phyloP scores from a whole-genome alignment of 129 eudicot genomes.

The Artemisia annua region DNA sequence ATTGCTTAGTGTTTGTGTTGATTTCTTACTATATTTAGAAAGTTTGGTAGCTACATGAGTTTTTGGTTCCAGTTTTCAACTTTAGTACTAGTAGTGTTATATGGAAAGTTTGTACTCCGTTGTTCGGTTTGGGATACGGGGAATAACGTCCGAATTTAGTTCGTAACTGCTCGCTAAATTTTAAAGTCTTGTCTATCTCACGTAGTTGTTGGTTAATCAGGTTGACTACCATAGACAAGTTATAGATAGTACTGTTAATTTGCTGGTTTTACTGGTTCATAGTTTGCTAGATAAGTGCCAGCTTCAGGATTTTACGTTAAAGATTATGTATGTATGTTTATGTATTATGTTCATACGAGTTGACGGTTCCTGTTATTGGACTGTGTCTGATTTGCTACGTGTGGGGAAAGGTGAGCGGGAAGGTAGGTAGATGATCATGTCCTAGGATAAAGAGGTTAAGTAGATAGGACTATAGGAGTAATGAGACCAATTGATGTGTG shows the following conservation, averaged over 20 bases:
- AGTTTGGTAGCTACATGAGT: background rate
- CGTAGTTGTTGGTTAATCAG: background rate
- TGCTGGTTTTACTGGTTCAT: conserved; percentile 12
- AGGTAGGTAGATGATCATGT: conserved; percentile 2
- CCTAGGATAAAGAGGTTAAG: conserved; percentile 1
- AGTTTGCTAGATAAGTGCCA: background rate
- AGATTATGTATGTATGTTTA: conserved; percentile 19
- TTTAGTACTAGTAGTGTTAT: conserved; percentile 5
- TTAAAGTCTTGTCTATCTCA: background rate
- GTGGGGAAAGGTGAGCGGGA: background rate
- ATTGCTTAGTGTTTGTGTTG: conserved; percentile 13
- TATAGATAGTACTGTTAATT: background rate
- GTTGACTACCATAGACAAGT: background rate
- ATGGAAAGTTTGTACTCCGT: background rate
- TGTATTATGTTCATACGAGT: background rate
- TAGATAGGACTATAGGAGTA: conserved; percentile 1
- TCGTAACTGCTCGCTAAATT: background rate
- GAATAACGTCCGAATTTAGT: conserved; percentile 4
- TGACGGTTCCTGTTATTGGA: background rate
- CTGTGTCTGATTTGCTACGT: background rate
- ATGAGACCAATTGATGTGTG: background rate
- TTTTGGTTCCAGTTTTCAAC: background rate
- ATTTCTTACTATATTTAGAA: background rate
- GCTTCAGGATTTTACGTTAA: background rate
- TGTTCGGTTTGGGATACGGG: background rate